Base-by-base conservation (phyloP, 441 rosid species). In the Mallotus japonicus region DNA sequence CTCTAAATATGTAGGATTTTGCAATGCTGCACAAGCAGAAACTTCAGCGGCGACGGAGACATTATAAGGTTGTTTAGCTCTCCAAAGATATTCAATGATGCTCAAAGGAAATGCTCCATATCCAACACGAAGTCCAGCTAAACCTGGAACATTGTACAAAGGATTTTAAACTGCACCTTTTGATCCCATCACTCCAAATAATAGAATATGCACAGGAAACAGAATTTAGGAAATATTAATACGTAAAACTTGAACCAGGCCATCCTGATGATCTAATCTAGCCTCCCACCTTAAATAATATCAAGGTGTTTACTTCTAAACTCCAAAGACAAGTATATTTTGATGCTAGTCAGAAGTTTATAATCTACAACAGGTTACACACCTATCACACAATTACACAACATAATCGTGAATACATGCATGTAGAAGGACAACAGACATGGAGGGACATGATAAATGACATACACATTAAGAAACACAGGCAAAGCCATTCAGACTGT, bases 21-120 rank as follows among this genome's bases (percentile, higher is more conserved):
- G 79, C 75, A 92, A 82, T 20, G 99, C 98, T 50, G 99, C 96
- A 78, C 96, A 91, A 6, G 98, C 98, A 73, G 99, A 83, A 78
- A 92, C 87, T 90, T 95, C 98, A 40, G 97, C 97, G 57, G 98
- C 90, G 74, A 95, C 97, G n/a, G 98, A 92, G 58, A 95, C 99
- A 74, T 92, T 95, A 65, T 92, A 95, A 13, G 98, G 99, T 44
- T 92, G 96, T 65, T 95, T 92, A 3, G 98, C 99, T 82, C 97
- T 86, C 96, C 98, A 92, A 58, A 91, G 73, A 83, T 85, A 92
- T 84, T 92, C 89, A 14, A 95, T 91, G 78, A 95, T 85, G 78
- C 96, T 90, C 75, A 82, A 73, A 40, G 98, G 96, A 77, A 95
- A 95, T 68, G 98, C 93, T 77, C 99, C 99, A 61, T 95, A 95